These are phyloP conservation scores for Phlyctochytrium planicorne DNA, from an alignment of 192 early-diverging fungal genomes.

Conservation along the genomic window DNA sequence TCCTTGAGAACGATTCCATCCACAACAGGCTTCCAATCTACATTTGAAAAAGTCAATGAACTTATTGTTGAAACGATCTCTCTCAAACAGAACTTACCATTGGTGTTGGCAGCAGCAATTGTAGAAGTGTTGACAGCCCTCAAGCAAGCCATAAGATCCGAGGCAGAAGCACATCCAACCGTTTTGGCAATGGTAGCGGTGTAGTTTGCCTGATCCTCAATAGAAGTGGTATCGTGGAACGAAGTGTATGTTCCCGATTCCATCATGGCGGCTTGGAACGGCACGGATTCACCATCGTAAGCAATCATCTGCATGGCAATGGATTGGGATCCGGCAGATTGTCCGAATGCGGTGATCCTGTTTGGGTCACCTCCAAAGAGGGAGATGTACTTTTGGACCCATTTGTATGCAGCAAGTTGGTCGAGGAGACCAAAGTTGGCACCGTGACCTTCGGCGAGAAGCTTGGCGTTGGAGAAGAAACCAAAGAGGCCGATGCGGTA, in stretches of 20 bases:
- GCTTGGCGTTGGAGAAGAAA: slow-evolving; percentile 35
- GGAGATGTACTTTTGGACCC: slow-evolving; percentile 58
- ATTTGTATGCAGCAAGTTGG: slow-evolving; percentile 53
- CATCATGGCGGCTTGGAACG: slow-evolving; percentile 7
- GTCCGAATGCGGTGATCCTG: slow-evolving; percentile 50
- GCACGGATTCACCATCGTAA: slow-evolving; percentile 50
- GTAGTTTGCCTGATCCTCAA: not conserved
- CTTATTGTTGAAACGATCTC: too few relatives aligned
- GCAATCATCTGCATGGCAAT: slow-evolving; percentile 52
- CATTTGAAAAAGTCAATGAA: not conserved
- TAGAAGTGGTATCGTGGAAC: not conserved
- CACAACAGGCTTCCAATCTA: not conserved
- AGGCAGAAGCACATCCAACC: not conserved
- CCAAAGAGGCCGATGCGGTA: slow-evolving; percentile 61
- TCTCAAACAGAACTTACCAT: too few relatives aligned
- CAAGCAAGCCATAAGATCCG: not conserved
- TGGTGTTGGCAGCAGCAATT: not conserved
- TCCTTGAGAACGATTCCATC: not conserved
- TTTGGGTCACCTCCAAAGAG: slow-evolving; percentile 59
- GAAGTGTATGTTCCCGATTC: slow-evolving; percentile 10
- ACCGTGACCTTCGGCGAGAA: slow-evolving; percentile 10
- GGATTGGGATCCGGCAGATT: slow-evolving; percentile 19
- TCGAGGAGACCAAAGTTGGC: slow-evolving; percentile 58
- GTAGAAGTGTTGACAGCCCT: not conserved
- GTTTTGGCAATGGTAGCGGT: not conserved